phyloP scores from a whole-genome alignment of 2,329 filamentous ascomycete species.

The Xylaria sp. region DNA sequence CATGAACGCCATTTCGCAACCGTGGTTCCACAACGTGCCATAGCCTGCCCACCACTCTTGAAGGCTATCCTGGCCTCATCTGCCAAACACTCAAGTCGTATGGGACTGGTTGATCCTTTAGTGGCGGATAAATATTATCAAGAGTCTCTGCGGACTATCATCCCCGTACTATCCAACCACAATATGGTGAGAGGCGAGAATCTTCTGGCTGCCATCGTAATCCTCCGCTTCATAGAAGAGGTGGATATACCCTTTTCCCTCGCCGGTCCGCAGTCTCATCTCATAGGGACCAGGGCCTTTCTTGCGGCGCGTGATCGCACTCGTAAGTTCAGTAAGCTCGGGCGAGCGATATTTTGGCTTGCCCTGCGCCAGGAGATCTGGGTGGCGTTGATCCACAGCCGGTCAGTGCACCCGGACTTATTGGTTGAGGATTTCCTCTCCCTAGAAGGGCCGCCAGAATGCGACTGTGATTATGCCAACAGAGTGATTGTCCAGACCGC shows the following conservation, averaged over 20 bases:
- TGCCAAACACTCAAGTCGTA: constrained; percentile 12
- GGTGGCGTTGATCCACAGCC: constrained; percentile 16
- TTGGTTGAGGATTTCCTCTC: constrained; percentile 10
- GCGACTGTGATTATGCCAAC: constrained; percentile 20
- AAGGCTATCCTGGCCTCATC: constrained; percentile 11
- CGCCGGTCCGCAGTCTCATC: constrained; percentile 13
- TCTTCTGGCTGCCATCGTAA: constrained; percentile 16
- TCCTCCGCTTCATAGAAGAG: constrained; percentile 19
- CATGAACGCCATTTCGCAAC: constrained; percentile 22
- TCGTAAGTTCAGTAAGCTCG: constrained; percentile 8
- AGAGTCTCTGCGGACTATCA: constrained; percentile 13
- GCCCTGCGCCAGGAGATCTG: constrained; percentile 20
- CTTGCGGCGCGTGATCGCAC: constrained; percentile 16
- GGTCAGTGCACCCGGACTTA: constrained; percentile 16
- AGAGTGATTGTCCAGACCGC: constrained; percentile 13
- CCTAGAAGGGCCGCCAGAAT: not conserved
- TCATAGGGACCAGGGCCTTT: constrained; percentile 16
- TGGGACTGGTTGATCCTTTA: constrained; percentile 7
- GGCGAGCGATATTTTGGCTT: constrained; percentile 11
- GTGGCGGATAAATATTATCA: constrained; percentile 15
- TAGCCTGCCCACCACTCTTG: constrained; percentile 16
- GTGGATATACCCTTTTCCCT: constrained; percentile 15
- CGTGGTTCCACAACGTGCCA: constrained; percentile 16
- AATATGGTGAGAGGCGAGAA: constrained; percentile 14
- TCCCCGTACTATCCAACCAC: constrained; percentile 1